These are phyloP conservation scores for Linanthus parryae DNA, from an alignment of 148 eudicot genomes.

Conservation along the genomic window DNA sequence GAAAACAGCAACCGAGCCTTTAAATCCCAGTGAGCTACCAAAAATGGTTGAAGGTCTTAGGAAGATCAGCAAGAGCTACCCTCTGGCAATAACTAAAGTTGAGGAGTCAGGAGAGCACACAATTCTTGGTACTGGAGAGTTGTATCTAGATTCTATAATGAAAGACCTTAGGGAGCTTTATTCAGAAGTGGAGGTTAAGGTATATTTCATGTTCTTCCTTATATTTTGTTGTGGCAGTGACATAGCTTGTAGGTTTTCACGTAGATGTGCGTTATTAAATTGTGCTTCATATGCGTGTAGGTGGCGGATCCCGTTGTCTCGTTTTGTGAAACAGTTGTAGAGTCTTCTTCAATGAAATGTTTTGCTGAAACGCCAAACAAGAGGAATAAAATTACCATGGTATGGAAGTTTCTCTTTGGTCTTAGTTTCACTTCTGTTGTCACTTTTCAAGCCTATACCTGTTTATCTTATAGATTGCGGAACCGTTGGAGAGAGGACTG, in stretches of 20 bases:
- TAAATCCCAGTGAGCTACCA: slow-evolving; percentile 97
- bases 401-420: slow-evolving; percentile 20
- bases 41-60: slow-evolving; percentile 99
- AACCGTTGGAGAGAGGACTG: slow-evolving; percentile 95
- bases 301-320: slow-evolving; percentile 99
- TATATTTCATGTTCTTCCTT: slow-evolving; percentile 10
- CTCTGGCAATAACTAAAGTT: slow-evolving; percentile 96
- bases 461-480: slow-evolving; percentile 62
- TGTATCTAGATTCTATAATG: slow-evolving; percentile 98
- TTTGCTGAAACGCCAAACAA: slow-evolving; percentile 98
- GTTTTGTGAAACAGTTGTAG: slow-evolving; percentile 98
- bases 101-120: slow-evolving; percentile 99
- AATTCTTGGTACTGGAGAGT: slow-evolving; percentile 90
- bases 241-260: too few relatives aligned
- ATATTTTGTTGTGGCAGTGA: neutral
- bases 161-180: slow-evolving; percentile 98
- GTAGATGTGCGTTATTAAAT: too few relatives aligned
- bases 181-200: slow-evolving; percentile 99
- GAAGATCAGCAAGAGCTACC: slow-evolving; percentile 97
- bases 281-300: slow-evolving; percentile 21
- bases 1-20: slow-evolving; percentile 98
- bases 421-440: neutral
- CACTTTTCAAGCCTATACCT: neutral
- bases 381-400: slow-evolving; percentile 96
- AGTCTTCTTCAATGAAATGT: slow-evolving; percentile 96